These are phyloP conservation scores for Arthrobotrys megalospora DNA, from an alignment of 2,329 filamentous ascomycete genomes.

Conservation along the genomic window DNA sequence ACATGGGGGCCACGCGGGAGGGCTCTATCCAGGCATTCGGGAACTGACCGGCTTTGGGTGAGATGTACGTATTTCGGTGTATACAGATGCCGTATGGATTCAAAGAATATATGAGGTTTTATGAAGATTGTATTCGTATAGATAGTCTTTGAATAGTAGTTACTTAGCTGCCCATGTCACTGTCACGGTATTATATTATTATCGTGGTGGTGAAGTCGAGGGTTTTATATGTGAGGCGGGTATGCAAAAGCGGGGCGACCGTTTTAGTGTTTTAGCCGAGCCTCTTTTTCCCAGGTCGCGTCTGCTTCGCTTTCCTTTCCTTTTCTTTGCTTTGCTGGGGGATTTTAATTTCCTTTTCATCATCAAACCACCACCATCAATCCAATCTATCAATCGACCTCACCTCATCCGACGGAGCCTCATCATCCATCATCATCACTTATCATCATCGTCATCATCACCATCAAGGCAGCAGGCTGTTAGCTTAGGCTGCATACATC, in stretches of 20 bases:
- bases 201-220: too few relatives aligned
- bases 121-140: not conserved
- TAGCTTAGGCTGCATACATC: not conserved
- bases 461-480: not conserved
- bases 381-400: not conserved
- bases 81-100: too few relatives aligned
- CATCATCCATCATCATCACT: not conserved
- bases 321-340: not conserved
- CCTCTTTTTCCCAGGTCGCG: slow-evolving; percentile 22
- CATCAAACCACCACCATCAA: not conserved
- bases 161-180: too few relatives aligned
- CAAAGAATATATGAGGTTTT: not conserved
- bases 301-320: not conserved
- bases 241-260: slow-evolving; percentile 51
- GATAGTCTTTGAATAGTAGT: too few relatives aligned
- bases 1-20: not conserved
- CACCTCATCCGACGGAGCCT: not conserved
- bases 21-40: not conserved
- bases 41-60: too few relatives aligned
- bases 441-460: not conserved
- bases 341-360: not conserved
- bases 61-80: too few relatives aligned
- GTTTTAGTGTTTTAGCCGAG: slow-evolving; percentile 41
- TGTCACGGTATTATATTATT: too few relatives aligned
- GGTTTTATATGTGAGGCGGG: slow-evolving; percentile 30